Conservation (phyloP, 2,329 filamentous ascomycete species). For the Sclerotiophoma versabilis region DNA sequence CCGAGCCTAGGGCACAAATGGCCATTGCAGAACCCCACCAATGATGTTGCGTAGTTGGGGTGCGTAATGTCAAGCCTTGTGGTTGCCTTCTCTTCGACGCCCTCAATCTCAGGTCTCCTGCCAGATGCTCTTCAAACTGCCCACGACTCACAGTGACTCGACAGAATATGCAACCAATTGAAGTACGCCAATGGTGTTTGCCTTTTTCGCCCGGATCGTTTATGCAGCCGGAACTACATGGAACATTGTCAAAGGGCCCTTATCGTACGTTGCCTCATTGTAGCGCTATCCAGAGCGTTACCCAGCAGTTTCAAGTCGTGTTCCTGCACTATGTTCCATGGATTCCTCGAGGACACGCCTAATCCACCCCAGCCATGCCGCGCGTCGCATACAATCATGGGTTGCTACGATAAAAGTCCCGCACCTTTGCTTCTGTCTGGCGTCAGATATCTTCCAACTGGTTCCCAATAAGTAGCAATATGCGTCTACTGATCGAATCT, state of each 20-base stretch:
- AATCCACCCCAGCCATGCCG: not conserved
- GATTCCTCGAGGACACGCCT: slow-evolving; percentile 6
- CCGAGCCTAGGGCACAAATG: not conserved
- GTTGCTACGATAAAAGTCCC: slow-evolving; percentile 7
- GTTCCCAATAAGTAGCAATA: slow-evolving; percentile 3
- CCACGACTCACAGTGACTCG: not conserved
- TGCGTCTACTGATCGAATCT: slow-evolving; percentile 17
- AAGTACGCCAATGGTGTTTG: not conserved
- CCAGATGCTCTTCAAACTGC: not conserved
- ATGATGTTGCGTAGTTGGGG: slow-evolving; percentile 1
- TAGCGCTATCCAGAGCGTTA: not conserved
- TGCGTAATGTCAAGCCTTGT: not conserved
- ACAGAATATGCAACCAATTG: not conserved
- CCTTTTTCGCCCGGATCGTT: not conserved
- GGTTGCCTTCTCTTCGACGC: slow-evolving; percentile 3
- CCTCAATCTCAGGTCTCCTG: not conserved
- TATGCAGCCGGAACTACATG: slow-evolving; percentile 1
- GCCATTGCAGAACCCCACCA: not conserved
- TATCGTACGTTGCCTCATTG: not conserved
- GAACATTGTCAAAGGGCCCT: not conserved
- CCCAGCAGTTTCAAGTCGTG: slow-evolving; percentile 2
- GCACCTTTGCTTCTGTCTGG: not conserved
- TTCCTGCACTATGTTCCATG: not conserved
- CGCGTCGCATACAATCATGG: not conserved
- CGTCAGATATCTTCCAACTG: not conserved